phyloP scores from a whole-genome alignment of 805 yeast genomes.

The Metschnikowia amazonensis region DNA sequence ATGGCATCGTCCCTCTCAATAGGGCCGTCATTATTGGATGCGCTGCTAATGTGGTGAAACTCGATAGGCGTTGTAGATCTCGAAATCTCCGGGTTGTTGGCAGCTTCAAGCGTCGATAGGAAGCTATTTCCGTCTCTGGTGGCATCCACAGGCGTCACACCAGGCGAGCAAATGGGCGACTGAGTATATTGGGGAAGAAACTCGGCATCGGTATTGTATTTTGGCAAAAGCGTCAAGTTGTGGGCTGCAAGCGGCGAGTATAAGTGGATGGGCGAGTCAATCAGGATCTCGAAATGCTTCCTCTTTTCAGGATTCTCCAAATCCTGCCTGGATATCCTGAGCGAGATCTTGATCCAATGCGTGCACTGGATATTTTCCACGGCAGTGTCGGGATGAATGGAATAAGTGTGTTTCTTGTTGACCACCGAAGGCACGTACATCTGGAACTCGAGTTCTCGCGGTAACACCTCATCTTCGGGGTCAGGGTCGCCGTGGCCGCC shows the following conservation, averaged over 20 bases:
- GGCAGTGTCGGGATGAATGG: conserved; percentile 81
- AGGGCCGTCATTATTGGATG: conserved; percentile 29
- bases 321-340: conserved; percentile 70
- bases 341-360: conserved; percentile 92
- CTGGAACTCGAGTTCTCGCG: conserved; percentile 81
- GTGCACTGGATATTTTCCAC: conserved; percentile 77
- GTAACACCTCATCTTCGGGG: conserved; percentile 53
- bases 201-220: conserved; percentile 44
- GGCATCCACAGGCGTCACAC: conserved; percentile 45
- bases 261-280: conserved; percentile 90
- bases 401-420: conserved; percentile 44
- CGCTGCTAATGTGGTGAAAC: conserved; percentile 29
- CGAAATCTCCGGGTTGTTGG: conserved; percentile 4
- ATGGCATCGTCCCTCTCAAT: conserved; percentile 35
- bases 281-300: conserved; percentile 90
- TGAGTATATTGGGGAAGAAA: conserved; percentile 25
- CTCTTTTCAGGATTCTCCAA: conserved; percentile 54
- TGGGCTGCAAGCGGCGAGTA: conserved; percentile 75
- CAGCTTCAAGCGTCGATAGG: neutral
- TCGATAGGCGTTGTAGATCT: conserved; percentile 11
- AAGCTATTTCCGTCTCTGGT: conserved; percentile 3
- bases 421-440: conserved; percentile 75
- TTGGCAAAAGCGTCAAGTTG: conserved; percentile 73
- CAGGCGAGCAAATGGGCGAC: conserved; percentile 55
- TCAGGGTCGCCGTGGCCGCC: conserved; percentile 31